These are phyloP conservation scores for Cutaneotrichosporon sp. DNA, from an alignment of 1,284 basidiomycete genomes.

Conservation along the genomic window DNA sequence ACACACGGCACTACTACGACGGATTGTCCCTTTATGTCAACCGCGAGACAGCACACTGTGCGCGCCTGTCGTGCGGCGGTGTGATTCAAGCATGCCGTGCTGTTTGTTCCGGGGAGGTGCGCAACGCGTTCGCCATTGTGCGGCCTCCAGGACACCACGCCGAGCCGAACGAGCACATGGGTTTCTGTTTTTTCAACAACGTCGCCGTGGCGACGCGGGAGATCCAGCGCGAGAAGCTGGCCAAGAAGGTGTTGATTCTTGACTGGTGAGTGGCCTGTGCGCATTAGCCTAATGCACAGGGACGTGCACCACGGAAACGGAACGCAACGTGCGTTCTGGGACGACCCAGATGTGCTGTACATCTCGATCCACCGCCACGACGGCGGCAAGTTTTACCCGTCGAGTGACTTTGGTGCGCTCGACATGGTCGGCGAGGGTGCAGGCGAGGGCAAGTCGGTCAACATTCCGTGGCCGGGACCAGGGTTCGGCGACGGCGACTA, in stretches of 20 bases:
- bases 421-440: conserved; percentile 76
- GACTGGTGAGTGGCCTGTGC: conserved; percentile 66
- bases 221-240: conserved; percentile 61
- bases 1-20: conserved; percentile 75
- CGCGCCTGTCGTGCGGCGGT: conserved; percentile 85
- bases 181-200: conserved; percentile 99
- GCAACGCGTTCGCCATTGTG: conserved; percentile 90
- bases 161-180: conserved; percentile 96
- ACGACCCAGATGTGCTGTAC: conserved; percentile 87
- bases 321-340: conserved; percentile 89
- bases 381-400: conserved; percentile 84
- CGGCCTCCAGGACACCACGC: conserved; percentile 97
- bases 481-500: conserved; percentile 96
- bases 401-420: conserved; percentile 79
- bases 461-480: conserved; percentile 85
- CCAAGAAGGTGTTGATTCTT: conserved; percentile 80
- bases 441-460: conserved; percentile 86
- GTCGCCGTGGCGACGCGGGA: conserved; percentile 86
- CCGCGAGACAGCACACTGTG: conserved; percentile 74
- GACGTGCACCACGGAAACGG: conserved; percentile 99
- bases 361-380: conserved; percentile 95
- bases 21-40: conserved; percentile 88
- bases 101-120: conserved; percentile 73
- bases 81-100: conserved; percentile 85
- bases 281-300: conserved; percentile 52